Base-by-base conservation (phyloP, 768 basidiomycete genomes). In the Lactarius indigo region DNA sequence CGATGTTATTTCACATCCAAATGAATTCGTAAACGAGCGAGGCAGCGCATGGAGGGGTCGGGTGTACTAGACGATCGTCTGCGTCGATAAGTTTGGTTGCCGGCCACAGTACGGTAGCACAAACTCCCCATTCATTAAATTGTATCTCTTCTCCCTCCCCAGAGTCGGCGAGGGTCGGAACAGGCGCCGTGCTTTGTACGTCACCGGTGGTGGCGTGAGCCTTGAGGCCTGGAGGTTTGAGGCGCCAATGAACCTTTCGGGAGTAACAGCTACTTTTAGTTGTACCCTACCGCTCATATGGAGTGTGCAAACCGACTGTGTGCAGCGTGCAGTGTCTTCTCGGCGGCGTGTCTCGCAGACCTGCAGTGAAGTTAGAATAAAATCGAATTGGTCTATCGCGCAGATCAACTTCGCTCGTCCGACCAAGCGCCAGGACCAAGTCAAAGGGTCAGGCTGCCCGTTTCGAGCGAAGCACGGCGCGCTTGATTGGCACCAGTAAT, bases 141-240 rank as follows among this genome's bases (percentile, higher is more conserved):
- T 23, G n/a, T 33, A 55, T 17, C 55, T 39, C 57, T 18, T 33
- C 18, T 23, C 37, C 8, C 39, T 31, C 10, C 41, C 23, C 55
- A 31, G 6, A 8, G 18, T 50, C 44, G 59, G 59, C 23, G 33
- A 57, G n/a, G 55, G 26, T 33, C 44, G 42, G 61, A 63, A 63
- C 35, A 62, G 65, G 44, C 52, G 61, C 20, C 44, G 65, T 56
- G 33, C 15, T 7, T 58, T 57, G 57, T 56, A n/a, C 56, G 65
- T 63, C 61, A 50, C 37, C 31, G 52, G n/a, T 8, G 20, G 65
- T 42, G 62, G 61, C 23, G 47, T 57, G 65, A 52, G 15, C 65
- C 61, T 63, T 31, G 61, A 66, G 60, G 65, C 30, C 4, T 47
- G 28, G 60, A 57, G 18, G 60, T 55, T 61, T 47, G 65, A 66